These are phyloP conservation scores for Aspergillus heteromorphus DNA, from an alignment of 495 filamentous ascomycete genomes.

Conservation along the genomic window DNA sequence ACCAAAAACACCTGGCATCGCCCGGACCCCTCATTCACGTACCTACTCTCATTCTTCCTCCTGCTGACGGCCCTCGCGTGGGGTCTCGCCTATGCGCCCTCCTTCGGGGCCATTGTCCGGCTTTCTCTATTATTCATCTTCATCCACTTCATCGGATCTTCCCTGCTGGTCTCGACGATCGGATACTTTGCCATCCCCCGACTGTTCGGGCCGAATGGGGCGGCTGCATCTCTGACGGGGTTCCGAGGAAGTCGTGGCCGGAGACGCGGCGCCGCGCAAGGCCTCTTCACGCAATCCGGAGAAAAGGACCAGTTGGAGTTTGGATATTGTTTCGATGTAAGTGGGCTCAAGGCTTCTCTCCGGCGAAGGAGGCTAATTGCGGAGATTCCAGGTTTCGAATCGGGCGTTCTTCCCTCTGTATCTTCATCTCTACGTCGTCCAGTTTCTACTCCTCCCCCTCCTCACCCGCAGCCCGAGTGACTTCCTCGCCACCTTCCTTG, in stretches of 20 bases:
- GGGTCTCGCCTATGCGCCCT: constrained; percentile 63
- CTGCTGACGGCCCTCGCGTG: constrained; percentile 68
- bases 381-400: constrained; percentile 52
- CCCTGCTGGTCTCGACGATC: constrained; percentile 54
- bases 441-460: constrained; percentile 66
- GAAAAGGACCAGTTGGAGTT: constrained; percentile 61
- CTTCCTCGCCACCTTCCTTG: constrained; percentile 59
- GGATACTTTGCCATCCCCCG: constrained; percentile 62
- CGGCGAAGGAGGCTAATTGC: background rate
- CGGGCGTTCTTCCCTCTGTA: constrained; percentile 72
- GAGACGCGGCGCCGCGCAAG: constrained; percentile 47
- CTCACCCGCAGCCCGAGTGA: constrained; percentile 38
- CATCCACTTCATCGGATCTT: constrained; percentile 60
- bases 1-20: constrained; percentile 76
- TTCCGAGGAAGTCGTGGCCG: constrained; percentile 42
- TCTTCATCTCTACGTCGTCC: constrained; percentile 66
- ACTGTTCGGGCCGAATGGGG: constrained; percentile 52
- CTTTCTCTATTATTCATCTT: constrained; percentile 61
- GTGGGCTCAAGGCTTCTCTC: constrained; percentile 10
- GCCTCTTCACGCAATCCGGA: constrained; percentile 52
- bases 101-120: constrained; percentile 51
- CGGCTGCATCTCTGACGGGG: constrained; percentile 36
- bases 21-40: constrained; percentile 71
- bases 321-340: constrained; percentile 74
- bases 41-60: constrained; percentile 70